phyloP scores from a whole-genome alignment of 352 stramenopile genomes.

The Phytophthora hibernalis region DNA sequence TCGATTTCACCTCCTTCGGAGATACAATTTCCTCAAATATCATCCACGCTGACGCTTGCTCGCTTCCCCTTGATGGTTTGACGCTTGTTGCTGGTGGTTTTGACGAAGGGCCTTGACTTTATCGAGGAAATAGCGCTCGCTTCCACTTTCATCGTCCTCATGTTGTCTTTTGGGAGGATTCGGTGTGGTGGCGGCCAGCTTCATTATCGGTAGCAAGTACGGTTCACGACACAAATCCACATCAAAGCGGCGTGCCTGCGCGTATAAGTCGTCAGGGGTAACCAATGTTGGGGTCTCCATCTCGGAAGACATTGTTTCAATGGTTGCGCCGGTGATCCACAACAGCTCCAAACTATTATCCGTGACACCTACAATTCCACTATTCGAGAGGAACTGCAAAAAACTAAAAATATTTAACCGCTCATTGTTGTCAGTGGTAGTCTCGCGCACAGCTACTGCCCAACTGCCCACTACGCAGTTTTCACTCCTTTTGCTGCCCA shows the following conservation, averaged over 20 bases:
- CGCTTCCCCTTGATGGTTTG: slow-evolving; percentile 4
- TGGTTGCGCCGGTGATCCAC: not conserved
- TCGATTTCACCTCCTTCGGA: not conserved
- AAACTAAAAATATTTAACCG: slow-evolving; percentile 20
- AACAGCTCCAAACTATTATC: not conserved
- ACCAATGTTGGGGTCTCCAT: slow-evolving; percentile 20
- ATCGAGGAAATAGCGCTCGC: slow-evolving; percentile 55
- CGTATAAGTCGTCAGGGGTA: slow-evolving; percentile 57
- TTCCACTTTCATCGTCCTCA: slow-evolving; percentile 24
- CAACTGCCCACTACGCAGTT: slow-evolving; percentile 3
- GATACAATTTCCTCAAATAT: slow-evolving; percentile 46
- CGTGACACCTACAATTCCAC: too few relatives aligned
- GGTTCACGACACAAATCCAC: slow-evolving; percentile 58
- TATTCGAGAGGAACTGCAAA: too few relatives aligned
- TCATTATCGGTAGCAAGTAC: slow-evolving; percentile 58
- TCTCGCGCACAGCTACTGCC: not conserved
- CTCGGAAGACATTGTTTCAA: slow-evolving; percentile 4
- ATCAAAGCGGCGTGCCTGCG: slow-evolving; percentile 42
- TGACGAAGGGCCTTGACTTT: slow-evolving; percentile 54
- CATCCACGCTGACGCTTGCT: slow-evolving; percentile 52
- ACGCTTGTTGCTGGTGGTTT: slow-evolving; percentile 22
- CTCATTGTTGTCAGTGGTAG: too few relatives aligned
- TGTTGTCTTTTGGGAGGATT: slow-evolving; percentile 44
- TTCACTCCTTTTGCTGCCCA: slow-evolving; percentile 19
- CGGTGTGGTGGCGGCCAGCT: slow-evolving; percentile 54